phyloP scores from a whole-genome alignment of 176 grass and related monocot genomes.

The Triticum dicoccoides region DNA sequence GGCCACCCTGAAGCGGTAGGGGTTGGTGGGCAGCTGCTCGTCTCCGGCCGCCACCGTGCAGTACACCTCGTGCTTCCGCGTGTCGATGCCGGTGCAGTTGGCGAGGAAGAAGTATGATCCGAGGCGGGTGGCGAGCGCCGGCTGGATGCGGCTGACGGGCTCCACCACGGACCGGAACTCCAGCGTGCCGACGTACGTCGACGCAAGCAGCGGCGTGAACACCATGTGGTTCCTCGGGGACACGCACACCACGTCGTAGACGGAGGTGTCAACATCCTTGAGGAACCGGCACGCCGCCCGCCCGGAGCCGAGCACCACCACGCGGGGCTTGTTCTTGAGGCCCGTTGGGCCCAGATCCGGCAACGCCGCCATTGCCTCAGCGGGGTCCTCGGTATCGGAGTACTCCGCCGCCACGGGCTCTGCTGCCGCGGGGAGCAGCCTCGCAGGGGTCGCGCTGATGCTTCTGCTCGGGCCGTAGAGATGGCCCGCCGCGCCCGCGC shows the following conservation, averaged over 20 bases:
- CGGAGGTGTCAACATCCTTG: slow-evolving; percentile 71
- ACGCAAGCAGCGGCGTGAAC: slow-evolving; percentile 92
- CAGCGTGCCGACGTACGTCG: slow-evolving; percentile 87
- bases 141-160: slow-evolving; percentile 87
- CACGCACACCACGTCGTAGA: slow-evolving; percentile 86
- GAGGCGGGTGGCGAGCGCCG: slow-evolving; percentile 52
- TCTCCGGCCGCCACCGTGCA: slow-evolving; percentile 46
- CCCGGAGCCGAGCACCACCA: slow-evolving; percentile 84
- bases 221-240: slow-evolving; percentile 98
- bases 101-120: slow-evolving; percentile 88
- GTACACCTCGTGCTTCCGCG: slow-evolving; percentile 64
- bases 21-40: slow-evolving; percentile 28
- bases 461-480: slow-evolving; percentile 20
- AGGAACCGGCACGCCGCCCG: slow-evolving; percentile 88
- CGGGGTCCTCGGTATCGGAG: slow-evolving; percentile 19
- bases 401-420: slow-evolving; percentile 12
- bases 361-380: neutral
- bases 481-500: neutral
- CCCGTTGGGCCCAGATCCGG: neutral
- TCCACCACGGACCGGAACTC: slow-evolving; percentile 91
- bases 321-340: slow-evolving; percentile 59
- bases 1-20: slow-evolving; percentile 73
- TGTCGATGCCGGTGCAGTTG: slow-evolving; percentile 56
- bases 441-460: slow-evolving; percentile 37
- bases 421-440: slow-evolving; percentile 22